Evolutionary conservation across 176 grass and related monocot genomes (phyloP), one percentile per base, ranked within the genome.

Genomic region (Phyllostachys edulis): DNA sequence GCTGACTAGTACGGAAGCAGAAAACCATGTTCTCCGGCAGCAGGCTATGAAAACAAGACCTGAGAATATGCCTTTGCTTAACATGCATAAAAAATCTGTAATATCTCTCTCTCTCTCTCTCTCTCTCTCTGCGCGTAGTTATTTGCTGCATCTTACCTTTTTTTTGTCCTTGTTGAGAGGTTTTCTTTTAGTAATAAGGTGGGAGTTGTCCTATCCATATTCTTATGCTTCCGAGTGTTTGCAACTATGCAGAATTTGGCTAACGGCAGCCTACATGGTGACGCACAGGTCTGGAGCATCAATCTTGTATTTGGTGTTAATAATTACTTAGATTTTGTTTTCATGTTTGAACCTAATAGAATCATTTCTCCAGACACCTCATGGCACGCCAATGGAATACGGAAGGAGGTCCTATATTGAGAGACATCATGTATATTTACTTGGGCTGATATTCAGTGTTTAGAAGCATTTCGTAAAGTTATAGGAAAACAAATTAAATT

Each of bases 21-120:
- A 98, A 91, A 92, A 87, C 47, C 85, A 92, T 69, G 85, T 87
- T 82, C 89, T 98, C 56, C 83, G 91, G 46, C 91, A 98, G 62
- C 93, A 98, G 69, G 83, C 93, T 73, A 23, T 71, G 40, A 93
- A 82, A 88, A 59, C 84, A 85, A 63, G 63, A 85, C 84, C 76
- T 71, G 87, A 94, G n/a, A 87, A 89, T 87, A 46, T 82, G 77
- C 41, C 79, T 84, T 75, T 69, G 70, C 85, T 90, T 60, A 86
- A 73, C 75, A 90, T 88, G 56, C 82, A 92, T 75, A 76, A 38
- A 59, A 98, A 94, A 93, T 92, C 91, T 63, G 95, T 98, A 90
- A 81, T 51, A 67, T 65, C 83, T 51, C 80, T 76, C 78, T 78
- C 69, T 55, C 70, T 79, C 49, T 69, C 60, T 78, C 49, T 39